These are phyloP conservation scores for Thamnidium elegans DNA, from an alignment of 192 early-diverging fungal species.

Conservation along the genomic window DNA sequence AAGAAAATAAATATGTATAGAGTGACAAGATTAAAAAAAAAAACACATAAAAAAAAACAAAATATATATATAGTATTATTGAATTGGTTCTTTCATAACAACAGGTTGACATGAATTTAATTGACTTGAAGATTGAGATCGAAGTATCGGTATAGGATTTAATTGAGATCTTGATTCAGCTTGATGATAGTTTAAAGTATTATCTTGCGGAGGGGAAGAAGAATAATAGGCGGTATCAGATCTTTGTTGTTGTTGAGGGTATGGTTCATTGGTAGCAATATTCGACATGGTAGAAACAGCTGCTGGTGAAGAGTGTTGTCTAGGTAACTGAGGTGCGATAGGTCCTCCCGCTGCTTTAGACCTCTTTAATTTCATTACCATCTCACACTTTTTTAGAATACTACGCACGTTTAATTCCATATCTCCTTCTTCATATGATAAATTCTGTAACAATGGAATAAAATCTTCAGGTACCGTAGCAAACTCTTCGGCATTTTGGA, in stretches of 20 bases:
- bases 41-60: background rate
- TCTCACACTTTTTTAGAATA: slow-evolving; percentile 55
- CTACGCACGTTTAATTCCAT: slow-evolving; percentile 51
- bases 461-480: slow-evolving; percentile 62
- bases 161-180: background rate
- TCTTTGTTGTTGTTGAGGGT: background rate
- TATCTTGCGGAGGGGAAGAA: background rate
- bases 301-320: slow-evolving; percentile 23
- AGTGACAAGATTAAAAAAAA: too few relatives aligned
- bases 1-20: background rate
- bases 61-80: background rate
- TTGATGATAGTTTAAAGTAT: background rate
- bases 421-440: slow-evolving; percentile 43
- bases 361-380: slow-evolving; percentile 46
- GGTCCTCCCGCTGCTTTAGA: slow-evolving; percentile 30
- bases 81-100: background rate
- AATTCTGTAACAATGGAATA: slow-evolving; percentile 46
- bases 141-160: background rate
- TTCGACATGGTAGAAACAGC: background rate
- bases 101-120: background rate
- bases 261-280: background rate
- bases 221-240: background rate
- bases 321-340: slow-evolving; percentile 17
- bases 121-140: slow-evolving; percentile 12
- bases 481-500: slow-evolving; percentile 63